These are phyloP conservation scores for Candida buenavistaensis DNA, from an alignment of 1,139 yeast genomes.

Conservation along the genomic window DNA sequence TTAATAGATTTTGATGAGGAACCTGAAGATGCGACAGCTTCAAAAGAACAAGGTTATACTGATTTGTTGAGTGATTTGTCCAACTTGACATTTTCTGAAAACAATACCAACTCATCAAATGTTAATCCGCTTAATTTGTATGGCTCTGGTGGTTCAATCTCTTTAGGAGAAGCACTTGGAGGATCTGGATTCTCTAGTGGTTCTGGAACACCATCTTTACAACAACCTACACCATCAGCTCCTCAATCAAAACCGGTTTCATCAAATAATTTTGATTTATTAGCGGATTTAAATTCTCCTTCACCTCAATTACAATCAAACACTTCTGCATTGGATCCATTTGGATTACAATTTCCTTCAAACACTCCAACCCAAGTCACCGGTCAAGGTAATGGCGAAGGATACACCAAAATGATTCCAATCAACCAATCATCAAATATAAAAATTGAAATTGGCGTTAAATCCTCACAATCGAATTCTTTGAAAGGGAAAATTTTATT, in stretches of 20 bases:
- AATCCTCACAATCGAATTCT: constrained; percentile 36
- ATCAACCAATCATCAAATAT: constrained; percentile 49
- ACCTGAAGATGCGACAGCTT: constrained; percentile 37
- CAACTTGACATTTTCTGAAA: constrained; percentile 51
- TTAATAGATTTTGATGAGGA: constrained; percentile 83
- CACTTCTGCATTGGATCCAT: constrained; percentile 46
- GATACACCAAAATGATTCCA: constrained; percentile 18
- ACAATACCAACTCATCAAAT: constrained; percentile 18
- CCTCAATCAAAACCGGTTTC: constrained; percentile 5
- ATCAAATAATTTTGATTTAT: constrained; percentile 31
- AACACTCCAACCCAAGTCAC: constrained; percentile 35
- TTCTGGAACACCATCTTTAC: constrained; percentile 12
- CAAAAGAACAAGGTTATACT: constrained; percentile 50
- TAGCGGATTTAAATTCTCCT: constrained; percentile 49
- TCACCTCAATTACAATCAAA: constrained; percentile 50
- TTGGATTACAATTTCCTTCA: constrained; percentile 48
- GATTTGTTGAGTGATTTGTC: constrained; percentile 75
- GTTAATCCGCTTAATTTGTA: constrained; percentile 42
- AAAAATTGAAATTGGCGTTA: constrained; percentile 52
- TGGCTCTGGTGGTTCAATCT: constrained; percentile 48
- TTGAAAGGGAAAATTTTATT: constrained; percentile 46
- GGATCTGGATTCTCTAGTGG: constrained; percentile 12
- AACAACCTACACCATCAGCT: constrained; percentile 15
- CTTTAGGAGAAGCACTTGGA: constrained; percentile 30
- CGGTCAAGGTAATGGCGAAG: constrained; percentile 1